Conservation (phyloP, 345 rosid genomes). For the Lenwebbia sp. region DNA sequence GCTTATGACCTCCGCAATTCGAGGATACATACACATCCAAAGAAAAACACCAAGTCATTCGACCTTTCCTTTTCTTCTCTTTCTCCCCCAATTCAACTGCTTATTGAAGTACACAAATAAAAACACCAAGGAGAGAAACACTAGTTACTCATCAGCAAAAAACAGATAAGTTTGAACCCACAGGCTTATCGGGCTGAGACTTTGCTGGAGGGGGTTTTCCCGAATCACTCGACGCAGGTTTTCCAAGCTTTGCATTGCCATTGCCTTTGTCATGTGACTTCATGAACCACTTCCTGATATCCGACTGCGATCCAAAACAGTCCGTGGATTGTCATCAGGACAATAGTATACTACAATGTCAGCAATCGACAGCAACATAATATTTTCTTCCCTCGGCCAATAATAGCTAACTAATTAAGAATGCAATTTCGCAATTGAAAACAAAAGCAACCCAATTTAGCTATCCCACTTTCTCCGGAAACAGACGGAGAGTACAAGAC, state of each 20-base stretch:
- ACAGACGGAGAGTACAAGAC: neutral
- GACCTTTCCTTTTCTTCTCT: neutral
- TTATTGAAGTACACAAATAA: neutral
- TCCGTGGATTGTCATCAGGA: neutral
- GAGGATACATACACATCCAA: neutral
- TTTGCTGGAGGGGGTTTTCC: constrained; percentile 14
- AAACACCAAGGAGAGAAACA: neutral
- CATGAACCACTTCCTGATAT: constrained; percentile 96
- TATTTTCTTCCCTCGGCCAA: neutral
- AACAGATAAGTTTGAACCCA: constrained; percentile 12
- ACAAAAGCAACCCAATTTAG: neutral
- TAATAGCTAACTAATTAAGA: neutral
- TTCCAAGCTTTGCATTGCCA: constrained; percentile 25
- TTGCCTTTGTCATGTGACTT: constrained; percentile 80
- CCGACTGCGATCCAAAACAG: constrained; percentile 48
- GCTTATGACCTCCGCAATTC: neutral
- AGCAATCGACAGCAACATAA: neutral
- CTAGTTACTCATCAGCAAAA: neutral
- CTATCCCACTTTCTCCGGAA: neutral
- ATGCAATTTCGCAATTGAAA: neutral
- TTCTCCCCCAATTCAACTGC: neutral
- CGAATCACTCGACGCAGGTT: constrained; percentile 18
- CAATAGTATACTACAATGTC: neutral
- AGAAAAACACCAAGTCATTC: neutral
- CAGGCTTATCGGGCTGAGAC: constrained; percentile 20